Evolutionary conservation across 345 rosid genomes (phyloP).

Genomic region (Physaria fendleri): DNA sequence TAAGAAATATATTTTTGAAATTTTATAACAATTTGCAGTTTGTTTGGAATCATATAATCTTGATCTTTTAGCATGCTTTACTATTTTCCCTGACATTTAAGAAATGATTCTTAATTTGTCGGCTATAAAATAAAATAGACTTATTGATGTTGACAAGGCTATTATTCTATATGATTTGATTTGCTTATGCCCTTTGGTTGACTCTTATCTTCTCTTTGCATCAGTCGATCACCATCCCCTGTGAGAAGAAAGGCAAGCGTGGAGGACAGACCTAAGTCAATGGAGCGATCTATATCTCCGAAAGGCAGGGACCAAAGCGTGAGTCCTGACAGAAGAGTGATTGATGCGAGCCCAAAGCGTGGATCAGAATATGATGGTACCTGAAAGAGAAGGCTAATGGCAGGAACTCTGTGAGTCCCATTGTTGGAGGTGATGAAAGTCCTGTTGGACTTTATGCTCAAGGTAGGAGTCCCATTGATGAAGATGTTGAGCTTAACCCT

Average conservation of each 20-base stretch:
- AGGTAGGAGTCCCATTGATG: constrained; percentile 29
- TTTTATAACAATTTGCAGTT: too few relatives aligned
- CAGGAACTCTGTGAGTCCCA: constrained; percentile 41
- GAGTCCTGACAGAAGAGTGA: constrained; percentile 39
- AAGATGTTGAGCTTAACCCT: constrained; percentile 26
- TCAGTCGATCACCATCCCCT: constrained; percentile 70
- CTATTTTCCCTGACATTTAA: not conserved
- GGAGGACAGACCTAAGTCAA: constrained; percentile 36
- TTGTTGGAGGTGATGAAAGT: constrained; percentile 22
- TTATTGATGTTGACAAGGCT: not conserved
- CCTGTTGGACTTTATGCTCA: constrained; percentile 44
- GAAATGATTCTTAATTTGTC: not conserved
- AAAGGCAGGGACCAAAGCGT: constrained; percentile 53
- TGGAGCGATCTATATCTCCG: constrained; percentile 32
- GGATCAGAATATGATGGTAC: constrained; percentile 42
- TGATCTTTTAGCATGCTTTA: not conserved
- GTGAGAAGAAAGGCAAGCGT: constrained; percentile 47
- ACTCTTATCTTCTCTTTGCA: not conserved
- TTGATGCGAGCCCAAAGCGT: constrained; percentile 28
- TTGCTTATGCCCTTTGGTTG: not conserved
- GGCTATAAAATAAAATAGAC: not conserved
- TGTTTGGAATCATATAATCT: not conserved
- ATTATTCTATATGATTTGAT: not conserved
- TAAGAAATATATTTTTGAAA: not conserved
- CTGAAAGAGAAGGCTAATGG: constrained; percentile 37